Conservation (phyloP, 2,329 filamentous ascomycete species). For the Xylariales sp. region DNA sequence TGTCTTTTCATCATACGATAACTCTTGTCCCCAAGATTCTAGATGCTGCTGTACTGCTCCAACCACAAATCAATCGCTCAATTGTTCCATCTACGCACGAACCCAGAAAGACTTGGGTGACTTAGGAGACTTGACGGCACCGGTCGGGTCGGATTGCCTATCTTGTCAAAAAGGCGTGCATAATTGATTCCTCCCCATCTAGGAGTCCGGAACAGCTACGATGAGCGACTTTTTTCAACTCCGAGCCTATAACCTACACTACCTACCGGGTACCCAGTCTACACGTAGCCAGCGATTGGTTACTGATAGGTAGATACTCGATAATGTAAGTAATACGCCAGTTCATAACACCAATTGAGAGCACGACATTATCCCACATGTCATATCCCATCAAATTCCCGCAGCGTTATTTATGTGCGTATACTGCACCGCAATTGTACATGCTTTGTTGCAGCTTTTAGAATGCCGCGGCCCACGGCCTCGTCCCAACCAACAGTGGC, state of each 20-base stretch:
- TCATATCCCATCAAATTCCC: conserved; percentile 23
- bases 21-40: neutral
- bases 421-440: neutral
- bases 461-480: neutral
- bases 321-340: too few species aligned
- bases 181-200: conserved; percentile 13
- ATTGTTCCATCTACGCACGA: too few species aligned
- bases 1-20: conserved; percentile 16
- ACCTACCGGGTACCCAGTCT: neutral
- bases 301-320: neutral
- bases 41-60: neutral
- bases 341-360: conserved; percentile 7
- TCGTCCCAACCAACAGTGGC: neutral
- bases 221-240: conserved; percentile 24
- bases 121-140: too few species aligned
- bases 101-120: too few species aligned
- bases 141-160: neutral
- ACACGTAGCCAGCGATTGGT: neutral
- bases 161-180: too few species aligned
- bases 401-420: conserved; percentile 11
- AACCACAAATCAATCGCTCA: too few species aligned
- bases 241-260: neutral
- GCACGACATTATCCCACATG: conserved; percentile 6
- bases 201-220: conserved; percentile 7
- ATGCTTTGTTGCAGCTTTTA: neutral